Base-by-base conservation (phyloP, 352 stramenopile genomes). In the Stephanocyclus meneghinianus region DNA sequence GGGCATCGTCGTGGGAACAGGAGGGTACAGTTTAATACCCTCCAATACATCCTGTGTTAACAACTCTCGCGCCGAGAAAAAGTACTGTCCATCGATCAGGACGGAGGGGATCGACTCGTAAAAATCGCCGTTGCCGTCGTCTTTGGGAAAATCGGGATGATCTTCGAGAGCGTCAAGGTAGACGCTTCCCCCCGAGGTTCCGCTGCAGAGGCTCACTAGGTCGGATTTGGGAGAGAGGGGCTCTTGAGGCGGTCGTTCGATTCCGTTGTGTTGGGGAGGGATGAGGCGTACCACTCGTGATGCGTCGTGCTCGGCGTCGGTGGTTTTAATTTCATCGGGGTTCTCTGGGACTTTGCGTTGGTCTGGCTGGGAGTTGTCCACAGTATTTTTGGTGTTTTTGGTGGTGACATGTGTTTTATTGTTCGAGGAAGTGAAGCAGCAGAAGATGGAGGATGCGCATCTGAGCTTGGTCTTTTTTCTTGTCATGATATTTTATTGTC, bases 1-100 rank as follows among this genome's bases (percentile, higher is more conserved):
- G 11, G 61, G 51, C n/a, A 18, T 45, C 0, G 53, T 74, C 2
- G 75, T 82, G 0, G 75, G 75, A 18, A 74, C 44, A 2, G 61
- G 50, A 10, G 75, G 75, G 44, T 82, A 77, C 45, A 78, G 42
- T 10, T 77, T 56, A 32, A 77, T 74, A 13, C 75, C 68, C 44
- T 78, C 67, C 21, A 78, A 82, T 9, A 44, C 53, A 8, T 81
- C 74, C 29, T 45, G 35, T 1, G 66, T 44, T 35, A 76, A 53
- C 10, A 1, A 7, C 6, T 78, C 71, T 30, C 56, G 63, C 1
- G 71, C 71, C 47, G 32, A 62, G 29, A 78, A 78, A 40, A 73
- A 78, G 30, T 45, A 78, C 62, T 78, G 61, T 26, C 62, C 71
- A 47, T 78, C 71, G 15, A 78, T 72, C 61, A 71, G 15, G 11